Conservation (phyloP, 257 asterid species). For the Solanum chaucha region DNA sequence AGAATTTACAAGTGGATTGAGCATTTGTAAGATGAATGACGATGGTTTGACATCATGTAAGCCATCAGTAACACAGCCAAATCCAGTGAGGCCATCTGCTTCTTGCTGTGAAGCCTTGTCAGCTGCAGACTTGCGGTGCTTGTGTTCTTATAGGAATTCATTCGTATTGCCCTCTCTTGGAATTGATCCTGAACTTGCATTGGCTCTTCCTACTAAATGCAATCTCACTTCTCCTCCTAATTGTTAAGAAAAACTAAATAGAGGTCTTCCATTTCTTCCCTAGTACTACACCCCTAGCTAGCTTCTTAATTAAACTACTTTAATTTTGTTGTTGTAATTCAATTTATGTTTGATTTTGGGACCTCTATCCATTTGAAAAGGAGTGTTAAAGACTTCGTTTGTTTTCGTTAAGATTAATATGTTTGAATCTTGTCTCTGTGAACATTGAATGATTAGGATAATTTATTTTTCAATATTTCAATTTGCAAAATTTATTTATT, state of each 20-base stretch:
- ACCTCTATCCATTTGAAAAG: neutral
- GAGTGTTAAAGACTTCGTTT: no score
- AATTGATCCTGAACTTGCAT: conserved; percentile 66
- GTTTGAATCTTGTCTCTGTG: neutral
- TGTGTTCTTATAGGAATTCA: conserved; percentile 56
- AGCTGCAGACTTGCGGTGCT: conserved; percentile 45
- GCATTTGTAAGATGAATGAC: conserved; percentile 38
- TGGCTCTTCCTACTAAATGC: conserved; percentile 65
- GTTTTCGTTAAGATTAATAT: neutral
- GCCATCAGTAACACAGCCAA: conserved; percentile 37
- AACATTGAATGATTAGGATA: neutral
- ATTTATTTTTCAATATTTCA: neutral
- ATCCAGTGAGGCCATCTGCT: conserved; percentile 29
- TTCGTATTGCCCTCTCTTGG: conserved; percentile 51
- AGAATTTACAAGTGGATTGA: neutral
- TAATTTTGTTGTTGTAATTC: neutral
- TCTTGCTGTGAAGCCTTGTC: conserved; percentile 50
- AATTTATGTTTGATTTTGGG: neutral
- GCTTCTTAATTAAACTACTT: neutral
- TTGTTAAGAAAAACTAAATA: conserved; percentile 9
- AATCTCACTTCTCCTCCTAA: conserved; percentile 30
- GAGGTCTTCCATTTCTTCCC: neutral
- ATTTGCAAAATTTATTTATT: neutral
- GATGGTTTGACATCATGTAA: conserved; percentile 35
- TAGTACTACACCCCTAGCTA: neutral